A percentile compares a stretch with the other conserved stretches of the same genome.
These are phyloP conservation scores for Kwoniella bestiolae DNA, from an alignment of 768 basidiomycete genomes.

Conservation along the genomic window DNA sequence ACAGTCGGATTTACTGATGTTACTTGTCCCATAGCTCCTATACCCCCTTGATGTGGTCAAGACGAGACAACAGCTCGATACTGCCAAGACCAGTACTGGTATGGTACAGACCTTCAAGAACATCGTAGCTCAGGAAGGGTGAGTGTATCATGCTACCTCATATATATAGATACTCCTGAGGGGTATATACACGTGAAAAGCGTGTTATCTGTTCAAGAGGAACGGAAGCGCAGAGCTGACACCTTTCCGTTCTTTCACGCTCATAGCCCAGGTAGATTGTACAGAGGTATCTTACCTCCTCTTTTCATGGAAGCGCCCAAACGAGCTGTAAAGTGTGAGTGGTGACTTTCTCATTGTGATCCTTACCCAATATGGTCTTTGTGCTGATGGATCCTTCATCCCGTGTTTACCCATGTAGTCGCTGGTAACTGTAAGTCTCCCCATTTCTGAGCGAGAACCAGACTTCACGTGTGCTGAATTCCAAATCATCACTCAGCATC, in stretches of 20 bases:
- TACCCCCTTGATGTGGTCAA: conserved; percentile 85
- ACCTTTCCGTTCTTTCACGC: not conserved
- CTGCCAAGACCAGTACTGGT: conserved; percentile 73
- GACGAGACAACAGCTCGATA: conserved; percentile 97
- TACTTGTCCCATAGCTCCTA: conserved; percentile 32
- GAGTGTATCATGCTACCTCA: conserved; percentile 27
- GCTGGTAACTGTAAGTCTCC: conserved; percentile 41
- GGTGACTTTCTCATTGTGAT: conserved; percentile 26
- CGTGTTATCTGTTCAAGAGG: too few relatives aligned
- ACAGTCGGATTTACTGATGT: conserved; percentile 6
- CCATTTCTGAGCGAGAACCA: not conserved
- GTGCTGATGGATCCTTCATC: too few relatives aligned
- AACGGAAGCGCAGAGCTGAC: not conserved
- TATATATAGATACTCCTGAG: not conserved
- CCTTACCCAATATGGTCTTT: too few relatives aligned
- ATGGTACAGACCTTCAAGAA: conserved; percentile 79
- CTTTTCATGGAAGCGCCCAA: conserved; percentile 95
- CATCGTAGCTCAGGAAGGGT: conserved; percentile 93
- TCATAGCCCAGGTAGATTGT: conserved; percentile 63
- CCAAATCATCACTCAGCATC: conserved; percentile 74
- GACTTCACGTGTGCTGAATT: conserved; percentile 46
- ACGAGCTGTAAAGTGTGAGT: conserved; percentile 81
- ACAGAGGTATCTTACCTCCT: conserved; percentile 95
- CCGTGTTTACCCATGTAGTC: conserved; percentile 31
- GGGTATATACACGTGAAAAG: not conserved